These are phyloP conservation scores for Termitomyces sp. DNA, from an alignment of 768 basidiomycete genomes.

Conservation along the genomic window DNA sequence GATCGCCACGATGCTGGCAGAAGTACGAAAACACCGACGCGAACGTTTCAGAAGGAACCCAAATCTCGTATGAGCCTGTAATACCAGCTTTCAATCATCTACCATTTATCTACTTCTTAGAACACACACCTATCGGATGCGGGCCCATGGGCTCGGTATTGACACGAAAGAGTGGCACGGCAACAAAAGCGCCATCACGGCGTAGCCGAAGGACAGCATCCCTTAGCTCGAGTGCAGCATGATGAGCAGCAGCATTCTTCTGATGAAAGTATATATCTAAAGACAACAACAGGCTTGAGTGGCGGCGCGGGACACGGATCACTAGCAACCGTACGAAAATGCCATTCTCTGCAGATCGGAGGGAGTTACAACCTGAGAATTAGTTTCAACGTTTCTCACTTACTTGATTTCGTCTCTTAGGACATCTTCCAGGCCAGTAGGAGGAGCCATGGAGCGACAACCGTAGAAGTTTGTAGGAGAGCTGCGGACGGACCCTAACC, in stretches of 20 bases:
- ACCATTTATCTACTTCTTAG: neutral
- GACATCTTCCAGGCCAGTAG: slow-evolving; percentile 50
- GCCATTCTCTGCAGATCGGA: slow-evolving; percentile 56
- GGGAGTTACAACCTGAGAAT: neutral
- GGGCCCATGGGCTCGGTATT: slow-evolving; percentile 67
- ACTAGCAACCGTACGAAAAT: slow-evolving; percentile 53
- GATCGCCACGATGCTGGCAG: slow-evolving; percentile 55
- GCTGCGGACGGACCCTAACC: slow-evolving; percentile 4
- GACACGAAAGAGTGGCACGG: slow-evolving; percentile 69
- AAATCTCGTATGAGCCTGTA: slow-evolving; percentile 72
- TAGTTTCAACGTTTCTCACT: slow-evolving; percentile 2
- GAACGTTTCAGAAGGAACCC: slow-evolving; percentile 74
- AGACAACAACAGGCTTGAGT: neutral
- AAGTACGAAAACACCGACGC: slow-evolving; percentile 74
- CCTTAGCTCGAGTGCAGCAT: slow-evolving; percentile 60
- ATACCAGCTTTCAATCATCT: neutral
- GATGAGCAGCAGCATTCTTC: slow-evolving; percentile 53
- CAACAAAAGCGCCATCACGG: slow-evolving; percentile 73
- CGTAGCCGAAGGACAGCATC: slow-evolving; percentile 69
- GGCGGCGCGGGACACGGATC: neutral
- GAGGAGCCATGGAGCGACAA: slow-evolving; percentile 10
- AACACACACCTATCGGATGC: slow-evolving; percentile 63
- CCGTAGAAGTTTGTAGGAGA: neutral
- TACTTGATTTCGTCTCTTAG: slow-evolving; percentile 61
- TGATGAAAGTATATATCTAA: slow-evolving; percentile 80